Evolutionary conservation across 2,329 filamentous ascomycete genomes (phyloP).

Genomic region (Fusarium pininemorale): DNA sequence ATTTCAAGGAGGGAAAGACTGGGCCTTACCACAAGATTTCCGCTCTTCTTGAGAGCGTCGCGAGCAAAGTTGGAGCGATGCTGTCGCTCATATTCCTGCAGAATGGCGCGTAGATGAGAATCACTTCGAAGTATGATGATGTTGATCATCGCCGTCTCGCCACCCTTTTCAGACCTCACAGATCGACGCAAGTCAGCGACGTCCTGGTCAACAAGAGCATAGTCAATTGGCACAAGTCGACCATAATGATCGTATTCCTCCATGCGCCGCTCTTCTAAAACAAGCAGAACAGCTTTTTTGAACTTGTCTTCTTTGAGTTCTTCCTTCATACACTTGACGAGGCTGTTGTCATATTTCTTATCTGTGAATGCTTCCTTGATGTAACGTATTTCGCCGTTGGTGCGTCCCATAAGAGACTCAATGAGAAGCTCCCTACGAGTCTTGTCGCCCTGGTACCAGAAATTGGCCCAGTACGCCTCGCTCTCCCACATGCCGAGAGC

Average conservation of each 20-base stretch:
- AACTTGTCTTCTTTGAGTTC: constrained; percentile 98
- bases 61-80: constrained; percentile 85
- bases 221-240: constrained; percentile 64
- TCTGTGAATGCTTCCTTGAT: constrained; percentile 93
- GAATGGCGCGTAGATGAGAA: constrained; percentile 80
- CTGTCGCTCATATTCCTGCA: constrained; percentile 77
- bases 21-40: constrained; percentile 85
- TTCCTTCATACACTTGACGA: constrained; percentile 86
- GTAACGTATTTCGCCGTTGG: constrained; percentile 83
- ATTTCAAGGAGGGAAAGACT: not conserved
- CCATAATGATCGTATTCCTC: constrained; percentile 79
- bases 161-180: constrained; percentile 78
- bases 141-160: constrained; percentile 86
- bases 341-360: constrained; percentile 86
- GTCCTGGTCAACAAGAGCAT: constrained; percentile 72
- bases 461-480: constrained; percentile 98
- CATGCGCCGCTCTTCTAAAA: constrained; percentile 84
- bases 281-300: constrained; percentile 84
- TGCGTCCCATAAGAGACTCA: constrained; percentile 89
- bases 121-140: constrained; percentile 86
- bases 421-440: constrained; percentile 89
- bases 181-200: constrained; percentile 74
- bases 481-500: constrained; percentile 91
- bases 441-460: constrained; percentile 92
- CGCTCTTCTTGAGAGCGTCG: constrained; percentile 87